Conservation (phyloP, 2,329 filamentous ascomycete species). For the Thelonectria olida region DNA sequence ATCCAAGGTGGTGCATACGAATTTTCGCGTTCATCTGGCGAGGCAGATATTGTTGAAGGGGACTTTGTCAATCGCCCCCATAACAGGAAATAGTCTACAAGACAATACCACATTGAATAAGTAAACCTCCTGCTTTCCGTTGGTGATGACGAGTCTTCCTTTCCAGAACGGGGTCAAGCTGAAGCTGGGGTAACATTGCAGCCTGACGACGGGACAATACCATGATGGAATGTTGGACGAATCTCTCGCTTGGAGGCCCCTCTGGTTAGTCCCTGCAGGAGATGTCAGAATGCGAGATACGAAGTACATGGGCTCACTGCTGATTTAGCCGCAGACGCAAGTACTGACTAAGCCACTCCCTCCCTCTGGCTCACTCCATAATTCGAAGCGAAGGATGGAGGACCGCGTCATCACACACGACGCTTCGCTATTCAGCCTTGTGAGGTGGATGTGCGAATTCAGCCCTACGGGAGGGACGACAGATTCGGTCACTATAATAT, state of each 20-base stretch:
- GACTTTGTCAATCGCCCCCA: neutral
- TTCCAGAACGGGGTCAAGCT: neutral
- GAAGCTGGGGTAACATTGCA: neutral
- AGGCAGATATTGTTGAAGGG: neutral
- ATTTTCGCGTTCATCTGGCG: neutral
- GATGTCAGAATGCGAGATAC: neutral
- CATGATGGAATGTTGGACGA: neutral
- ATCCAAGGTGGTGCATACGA: neutral
- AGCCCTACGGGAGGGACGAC: conserved; percentile 19
- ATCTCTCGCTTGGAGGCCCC: neutral
- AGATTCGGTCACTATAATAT: conserved; percentile 11
- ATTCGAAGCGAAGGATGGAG: neutral
- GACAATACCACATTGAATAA: neutral
- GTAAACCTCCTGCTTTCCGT: neutral
- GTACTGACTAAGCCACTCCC: neutral
- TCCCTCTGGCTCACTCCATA: neutral
- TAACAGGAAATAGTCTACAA: neutral
- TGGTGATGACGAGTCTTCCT: conserved; percentile 3
- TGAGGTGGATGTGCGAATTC: conserved; percentile 5
- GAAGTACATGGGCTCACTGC: neutral
- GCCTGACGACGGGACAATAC: neutral
- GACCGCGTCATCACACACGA: conserved; percentile 32
- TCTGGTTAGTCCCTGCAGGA: no score
- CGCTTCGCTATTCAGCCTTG: conserved; percentile 25
- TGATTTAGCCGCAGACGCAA: neutral